Evolutionary conservation across 75 land plant species (phyloP).

Genomic region (Picea sitchensis): DNA sequence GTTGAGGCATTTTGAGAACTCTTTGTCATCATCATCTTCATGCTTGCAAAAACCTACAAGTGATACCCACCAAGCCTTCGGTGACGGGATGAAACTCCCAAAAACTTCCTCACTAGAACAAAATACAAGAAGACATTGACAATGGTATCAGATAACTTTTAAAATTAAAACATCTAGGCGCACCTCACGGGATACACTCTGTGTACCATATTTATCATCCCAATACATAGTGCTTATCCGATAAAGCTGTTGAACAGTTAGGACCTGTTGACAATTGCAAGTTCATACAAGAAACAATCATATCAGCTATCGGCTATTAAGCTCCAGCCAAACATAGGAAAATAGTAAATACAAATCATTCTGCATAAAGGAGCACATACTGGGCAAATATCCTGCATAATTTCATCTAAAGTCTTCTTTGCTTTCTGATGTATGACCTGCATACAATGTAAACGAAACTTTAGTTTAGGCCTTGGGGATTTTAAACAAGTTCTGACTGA

Average conservation of each 20-base stretch:
- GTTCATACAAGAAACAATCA: not conserved
- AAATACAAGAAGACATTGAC: slow-evolving; percentile 6
- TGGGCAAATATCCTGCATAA: slow-evolving; percentile 80
- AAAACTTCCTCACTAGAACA: not conserved
- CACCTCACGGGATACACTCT: slow-evolving; percentile 96
- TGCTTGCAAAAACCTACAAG: slow-evolving; percentile 84
- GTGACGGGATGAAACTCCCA: not conserved
- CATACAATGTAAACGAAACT: not conserved
- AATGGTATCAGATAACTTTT: not conserved
- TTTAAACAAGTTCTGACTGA: no score
- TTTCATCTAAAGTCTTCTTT: slow-evolving; percentile 75
- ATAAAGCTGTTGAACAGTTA: slow-evolving; percentile 92
- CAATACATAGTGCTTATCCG: slow-evolving; percentile 99
- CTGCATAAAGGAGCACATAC: slow-evolving; percentile 23
- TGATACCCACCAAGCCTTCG: not conserved
- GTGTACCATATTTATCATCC: slow-evolving; percentile 82
- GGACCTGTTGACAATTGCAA: slow-evolving; percentile 33
- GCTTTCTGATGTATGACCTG: slow-evolving; percentile 92
- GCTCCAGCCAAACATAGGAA: not conserved
- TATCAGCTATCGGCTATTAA: not conserved
- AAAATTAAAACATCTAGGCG: slow-evolving; percentile 2
- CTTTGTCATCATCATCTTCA: slow-evolving; percentile 80
- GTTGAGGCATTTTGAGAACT: slow-evolving; percentile 60
- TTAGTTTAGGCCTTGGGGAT: no score
- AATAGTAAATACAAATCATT: not conserved